Conservation (phyloP, 441 rosid genomes). For the Populus hybrid region DNA sequence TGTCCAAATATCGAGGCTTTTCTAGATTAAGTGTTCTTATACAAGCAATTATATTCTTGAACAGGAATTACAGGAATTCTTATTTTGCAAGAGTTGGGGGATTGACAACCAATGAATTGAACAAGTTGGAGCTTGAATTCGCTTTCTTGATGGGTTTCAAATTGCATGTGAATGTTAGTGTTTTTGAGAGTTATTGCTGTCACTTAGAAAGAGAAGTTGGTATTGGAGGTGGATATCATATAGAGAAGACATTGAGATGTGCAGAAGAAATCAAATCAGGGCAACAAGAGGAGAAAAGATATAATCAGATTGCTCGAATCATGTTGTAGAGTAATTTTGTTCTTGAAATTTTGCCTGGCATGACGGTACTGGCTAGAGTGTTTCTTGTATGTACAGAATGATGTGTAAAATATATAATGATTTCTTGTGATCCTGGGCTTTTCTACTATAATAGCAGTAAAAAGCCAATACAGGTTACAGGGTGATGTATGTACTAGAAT, state of each 20-base stretch:
- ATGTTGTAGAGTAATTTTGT: constrained; percentile 36
- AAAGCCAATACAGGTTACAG: neutral
- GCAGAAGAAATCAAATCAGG: constrained; percentile 78
- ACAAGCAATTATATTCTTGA: neutral
- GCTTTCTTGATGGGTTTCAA: constrained; percentile 83
- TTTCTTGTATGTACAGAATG: constrained; percentile 24
- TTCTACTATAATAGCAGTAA: no score
- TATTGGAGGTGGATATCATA: constrained; percentile 82
- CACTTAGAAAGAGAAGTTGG: constrained; percentile 88
- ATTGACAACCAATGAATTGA: constrained; percentile 56
- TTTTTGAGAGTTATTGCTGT: constrained; percentile 82
- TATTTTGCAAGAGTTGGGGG: constrained; percentile 89
- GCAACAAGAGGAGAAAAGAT: constrained; percentile 41
- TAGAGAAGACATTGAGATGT: constrained; percentile 74
- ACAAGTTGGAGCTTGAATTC: constrained; percentile 71
- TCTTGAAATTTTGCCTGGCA: constrained; percentile 8
- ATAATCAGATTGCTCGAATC: constrained; percentile 50
- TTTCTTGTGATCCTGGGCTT: constrained; percentile 4
- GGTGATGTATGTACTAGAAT: neutral
- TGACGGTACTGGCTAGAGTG: neutral
- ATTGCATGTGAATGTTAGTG: constrained; percentile 81
- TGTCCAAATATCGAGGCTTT: neutral
- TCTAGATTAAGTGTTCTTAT: neutral
- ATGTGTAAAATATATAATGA: constrained; percentile 9
- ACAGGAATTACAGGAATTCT: constrained; percentile 81